Evolutionary conservation across 768 basidiomycete species (phyloP).

Genomic region (Ramaria sp.): DNA sequence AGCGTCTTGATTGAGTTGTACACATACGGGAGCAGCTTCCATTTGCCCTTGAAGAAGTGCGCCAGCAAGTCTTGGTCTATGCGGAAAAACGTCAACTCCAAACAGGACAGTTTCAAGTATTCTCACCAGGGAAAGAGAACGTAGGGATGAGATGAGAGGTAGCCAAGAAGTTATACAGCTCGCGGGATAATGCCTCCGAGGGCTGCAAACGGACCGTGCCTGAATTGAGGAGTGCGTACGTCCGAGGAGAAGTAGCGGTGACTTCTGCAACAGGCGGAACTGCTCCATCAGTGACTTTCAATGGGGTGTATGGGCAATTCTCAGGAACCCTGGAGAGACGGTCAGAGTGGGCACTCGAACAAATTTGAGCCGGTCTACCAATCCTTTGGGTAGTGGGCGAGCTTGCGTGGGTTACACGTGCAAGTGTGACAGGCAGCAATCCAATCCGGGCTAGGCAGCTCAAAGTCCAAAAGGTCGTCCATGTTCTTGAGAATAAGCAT

Average conservation of each 20-base stretch:
- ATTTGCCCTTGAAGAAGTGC: constrained; percentile 64
- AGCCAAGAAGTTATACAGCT: constrained; percentile 46
- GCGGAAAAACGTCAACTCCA: constrained; percentile 31
- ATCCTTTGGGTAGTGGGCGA: constrained; percentile 79
- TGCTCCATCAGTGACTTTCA: constrained; percentile 34
- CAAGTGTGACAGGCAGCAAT: constrained; percentile 89
- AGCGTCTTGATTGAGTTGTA: constrained; percentile 94
- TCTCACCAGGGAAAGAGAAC: constrained; percentile 3
- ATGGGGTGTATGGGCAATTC: constrained; percentile 75
- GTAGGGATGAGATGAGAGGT: constrained; percentile 41
- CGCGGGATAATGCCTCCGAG: constrained; percentile 41
- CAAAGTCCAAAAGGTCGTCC: constrained; percentile 56
- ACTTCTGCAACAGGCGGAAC: constrained; percentile 29
- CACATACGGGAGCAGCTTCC: constrained; percentile 73
- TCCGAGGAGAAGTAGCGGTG: constrained; percentile 44
- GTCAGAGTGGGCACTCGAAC: neutral
- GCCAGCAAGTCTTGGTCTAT: constrained; percentile 92
- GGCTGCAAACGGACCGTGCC: constrained; percentile 83
- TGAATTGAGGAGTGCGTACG: constrained; percentile 79
- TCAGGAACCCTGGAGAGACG: constrained; percentile 59
- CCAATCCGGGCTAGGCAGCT: constrained; percentile 44
- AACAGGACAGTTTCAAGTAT: neutral
- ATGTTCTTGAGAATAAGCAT: constrained; percentile 80
- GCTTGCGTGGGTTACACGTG: constrained; percentile 83
- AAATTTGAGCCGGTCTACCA: constrained; percentile 38